Evolutionary conservation across 371 early-diverging fungal genomes (phyloP).

Genomic region (Rhizomucor miehei): DNA sequence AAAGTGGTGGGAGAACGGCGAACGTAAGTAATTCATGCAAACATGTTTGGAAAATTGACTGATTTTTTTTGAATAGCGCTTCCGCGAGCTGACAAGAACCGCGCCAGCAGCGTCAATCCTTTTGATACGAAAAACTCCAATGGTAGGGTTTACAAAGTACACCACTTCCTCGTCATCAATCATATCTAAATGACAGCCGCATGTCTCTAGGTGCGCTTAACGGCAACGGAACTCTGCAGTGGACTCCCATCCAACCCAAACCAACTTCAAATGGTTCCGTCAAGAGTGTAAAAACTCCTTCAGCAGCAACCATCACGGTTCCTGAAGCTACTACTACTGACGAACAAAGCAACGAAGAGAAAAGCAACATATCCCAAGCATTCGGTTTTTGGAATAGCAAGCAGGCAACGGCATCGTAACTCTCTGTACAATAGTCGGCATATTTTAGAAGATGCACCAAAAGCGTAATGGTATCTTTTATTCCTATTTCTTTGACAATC

Average conservation of each 20-base stretch:
- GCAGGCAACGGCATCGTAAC: constrained; percentile 7
- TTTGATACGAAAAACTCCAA: no score
- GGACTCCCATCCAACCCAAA: background rate
- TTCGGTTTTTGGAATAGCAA: constrained; percentile 19
- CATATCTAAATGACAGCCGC: no score
- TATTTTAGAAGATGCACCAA: no score
- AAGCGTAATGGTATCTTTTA: no score
- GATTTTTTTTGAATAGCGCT: constrained; percentile 3
- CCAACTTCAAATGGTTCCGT: no score
- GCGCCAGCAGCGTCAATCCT: background rate
- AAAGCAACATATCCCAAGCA: constrained; percentile 11
- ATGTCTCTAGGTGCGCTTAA: background rate
- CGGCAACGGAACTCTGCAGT: background rate
- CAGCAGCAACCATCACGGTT: constrained; percentile 5
- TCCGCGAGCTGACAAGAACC: constrained; percentile 7
- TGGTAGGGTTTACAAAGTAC: no score
- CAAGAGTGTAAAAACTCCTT: constrained; percentile 7
- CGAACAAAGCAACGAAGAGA: constrained; percentile 1
- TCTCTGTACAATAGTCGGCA: no score
- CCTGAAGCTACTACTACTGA: background rate
- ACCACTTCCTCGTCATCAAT: no score
- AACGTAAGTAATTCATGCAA: constrained; percentile 7
- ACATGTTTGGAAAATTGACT: background rate
- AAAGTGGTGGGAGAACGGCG: constrained; percentile 49
- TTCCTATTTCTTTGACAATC: no score